Conservation (phyloP, 306 rosid species). For the Luffa acutangula region DNA sequence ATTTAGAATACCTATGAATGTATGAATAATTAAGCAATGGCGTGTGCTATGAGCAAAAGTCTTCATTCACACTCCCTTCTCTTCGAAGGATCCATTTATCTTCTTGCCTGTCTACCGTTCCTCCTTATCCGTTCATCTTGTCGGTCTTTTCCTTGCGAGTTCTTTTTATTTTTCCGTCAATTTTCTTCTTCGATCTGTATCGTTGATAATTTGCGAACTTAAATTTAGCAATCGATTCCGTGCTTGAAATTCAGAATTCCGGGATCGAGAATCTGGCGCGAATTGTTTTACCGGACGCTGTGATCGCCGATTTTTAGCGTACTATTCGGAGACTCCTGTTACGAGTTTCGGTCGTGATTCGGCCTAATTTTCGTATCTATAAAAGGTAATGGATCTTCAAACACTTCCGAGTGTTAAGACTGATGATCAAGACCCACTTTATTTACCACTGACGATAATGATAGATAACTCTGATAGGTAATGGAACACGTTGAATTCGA, state of each 20-base stretch:
- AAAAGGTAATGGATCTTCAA: conserved; percentile 6
- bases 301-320: not conserved
- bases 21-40: not conserved
- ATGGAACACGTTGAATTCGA: not conserved
- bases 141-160: not conserved
- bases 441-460: not conserved
- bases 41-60: not conserved
- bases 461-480: not conserved
- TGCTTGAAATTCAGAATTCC: not conserved
- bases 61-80: not conserved
- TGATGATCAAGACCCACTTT: conserved; percentile 1
- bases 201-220: not conserved
- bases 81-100: conserved; percentile 37
- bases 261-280: conserved; percentile 4
- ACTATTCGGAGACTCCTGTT: not conserved
- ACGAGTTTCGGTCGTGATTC: not conserved
- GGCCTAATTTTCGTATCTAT: conserved; percentile 1
- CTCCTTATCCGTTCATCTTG: conserved; percentile 6
- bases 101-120: conserved; percentile 17
- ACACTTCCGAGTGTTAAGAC: not conserved
- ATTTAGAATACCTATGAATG: not conserved
- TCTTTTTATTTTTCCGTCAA: not conserved
- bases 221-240: not conserved
- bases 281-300: not conserved
- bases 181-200: not conserved